Percentiles rank a stretch among this genome's conserved stretches.
phyloP scores from a whole-genome alignment of 805 yeast species.

The Teunomyces gatunensis region DNA sequence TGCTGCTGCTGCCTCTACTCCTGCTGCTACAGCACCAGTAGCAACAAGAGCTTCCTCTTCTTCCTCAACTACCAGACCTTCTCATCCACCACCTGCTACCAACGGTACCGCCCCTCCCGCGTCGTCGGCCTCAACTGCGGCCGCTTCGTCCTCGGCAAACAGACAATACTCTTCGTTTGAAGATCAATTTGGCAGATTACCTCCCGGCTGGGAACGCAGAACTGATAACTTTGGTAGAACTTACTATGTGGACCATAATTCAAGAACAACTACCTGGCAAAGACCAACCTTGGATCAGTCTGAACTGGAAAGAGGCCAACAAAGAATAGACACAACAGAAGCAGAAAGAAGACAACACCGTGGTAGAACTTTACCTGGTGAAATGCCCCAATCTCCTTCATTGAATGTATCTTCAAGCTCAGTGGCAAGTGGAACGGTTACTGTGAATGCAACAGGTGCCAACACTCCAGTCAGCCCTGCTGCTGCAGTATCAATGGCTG shows the following conservation, averaged over 20 bases:
- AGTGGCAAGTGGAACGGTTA: conserved; percentile 26
- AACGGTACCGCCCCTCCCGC: conserved; percentile 10
- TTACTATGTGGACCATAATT: conserved; percentile 96
- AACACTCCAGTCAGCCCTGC: conserved; percentile 60
- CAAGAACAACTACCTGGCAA: conserved; percentile 98
- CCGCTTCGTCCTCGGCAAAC: conserved; percentile 18
- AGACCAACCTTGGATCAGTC: conserved; percentile 84
- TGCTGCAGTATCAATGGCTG: conserved; percentile 66
- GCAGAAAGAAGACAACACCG: conserved; percentile 89
- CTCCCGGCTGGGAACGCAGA: conserved; percentile 99
- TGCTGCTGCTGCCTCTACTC: conserved; percentile 14
- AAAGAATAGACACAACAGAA: conserved; percentile 69
- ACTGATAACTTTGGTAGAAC: conserved; percentile 97
- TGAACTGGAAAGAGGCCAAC: conserved; percentile 66
- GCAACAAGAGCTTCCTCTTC: conserved; percentile 19
- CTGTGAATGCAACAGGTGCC: conserved; percentile 42
- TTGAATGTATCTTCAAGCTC: conserved; percentile 35
- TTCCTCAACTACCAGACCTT: conserved; percentile 9
- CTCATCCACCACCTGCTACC: conserved; percentile 13
- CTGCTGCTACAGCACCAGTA: conserved; percentile 14
- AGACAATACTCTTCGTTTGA: conserved; percentile 91
- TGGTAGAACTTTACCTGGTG: conserved; percentile 84
- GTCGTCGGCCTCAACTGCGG: conserved; percentile 10
- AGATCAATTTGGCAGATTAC: conserved; percentile 93
- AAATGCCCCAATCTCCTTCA: conserved; percentile 34